Evolutionary conservation across 139 green algal genomes (phyloP).

Genomic region (Spirogloea muscicola): DNA sequence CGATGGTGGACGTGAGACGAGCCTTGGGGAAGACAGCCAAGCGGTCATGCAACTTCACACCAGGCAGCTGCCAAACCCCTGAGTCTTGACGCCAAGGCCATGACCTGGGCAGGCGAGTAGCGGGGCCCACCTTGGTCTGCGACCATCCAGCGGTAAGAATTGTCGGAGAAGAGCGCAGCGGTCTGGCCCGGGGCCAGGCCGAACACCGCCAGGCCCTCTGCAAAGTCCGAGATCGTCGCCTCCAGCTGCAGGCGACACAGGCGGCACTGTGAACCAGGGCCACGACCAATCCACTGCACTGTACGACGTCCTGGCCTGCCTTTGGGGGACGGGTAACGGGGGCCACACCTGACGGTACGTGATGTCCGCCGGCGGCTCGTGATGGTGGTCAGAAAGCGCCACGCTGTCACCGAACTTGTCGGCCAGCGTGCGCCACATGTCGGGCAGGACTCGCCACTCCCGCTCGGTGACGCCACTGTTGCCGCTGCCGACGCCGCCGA

Average conservation of each 20-base stretch:
- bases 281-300: background rate
- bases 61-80: background rate
- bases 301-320: background rate
- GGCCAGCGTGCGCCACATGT: slow-evolving; percentile 23
- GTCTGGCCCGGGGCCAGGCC: slow-evolving; percentile 31
- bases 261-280: background rate
- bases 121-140: slow-evolving; percentile 69
- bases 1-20: background rate
- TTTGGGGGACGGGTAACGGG: too few relatives aligned
- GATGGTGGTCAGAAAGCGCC: slow-evolving; percentile 28
- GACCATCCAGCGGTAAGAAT: slow-evolving; percentile 74
- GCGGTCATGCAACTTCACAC: background rate
- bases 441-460: slow-evolving; percentile 31
- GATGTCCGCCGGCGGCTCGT: background rate
- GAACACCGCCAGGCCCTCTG: slow-evolving; percentile 26
- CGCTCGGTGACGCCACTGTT: too few relatives aligned
- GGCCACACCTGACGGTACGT: slow-evolving; percentile 15
- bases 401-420: slow-evolving; percentile 14
- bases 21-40: background rate
- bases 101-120: background rate
- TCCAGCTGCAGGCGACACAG: slow-evolving; percentile 21
- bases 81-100: background rate
- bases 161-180: slow-evolving; percentile 80
- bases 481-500: too few relatives aligned
- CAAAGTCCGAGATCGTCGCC: slow-evolving; percentile 38